Conservation (phyloP, 148 eudicot species). For the Camellia lanceoleosa region DNA sequence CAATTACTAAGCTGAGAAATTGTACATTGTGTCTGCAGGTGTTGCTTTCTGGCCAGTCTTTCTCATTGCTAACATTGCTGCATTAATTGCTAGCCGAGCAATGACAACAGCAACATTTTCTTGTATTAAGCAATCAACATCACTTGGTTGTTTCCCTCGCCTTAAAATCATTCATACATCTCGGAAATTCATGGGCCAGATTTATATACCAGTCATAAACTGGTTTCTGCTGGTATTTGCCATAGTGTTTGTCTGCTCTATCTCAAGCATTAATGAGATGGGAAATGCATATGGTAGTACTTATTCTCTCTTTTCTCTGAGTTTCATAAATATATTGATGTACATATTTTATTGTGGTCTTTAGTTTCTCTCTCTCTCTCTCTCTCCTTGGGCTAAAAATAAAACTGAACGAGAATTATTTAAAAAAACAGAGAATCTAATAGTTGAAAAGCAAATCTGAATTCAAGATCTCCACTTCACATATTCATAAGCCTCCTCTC, state of each 20-base stretch:
- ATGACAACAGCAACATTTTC: slow-evolving; percentile 99
- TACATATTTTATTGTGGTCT: not conserved
- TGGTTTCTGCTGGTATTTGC: slow-evolving; percentile 88
- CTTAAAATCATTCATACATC: slow-evolving; percentile 96
- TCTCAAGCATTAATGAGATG: slow-evolving; percentile 76
- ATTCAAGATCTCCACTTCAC: not conserved
- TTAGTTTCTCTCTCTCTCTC: not conserved
- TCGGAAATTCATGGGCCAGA: slow-evolving; percentile 96
- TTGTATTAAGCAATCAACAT: slow-evolving; percentile 90
- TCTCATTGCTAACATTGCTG: slow-evolving; percentile 86
- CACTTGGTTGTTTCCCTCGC: slow-evolving; percentile 97
- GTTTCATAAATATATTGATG: not conserved
- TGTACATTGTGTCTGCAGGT: slow-evolving; percentile 46
- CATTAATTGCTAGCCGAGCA: slow-evolving; percentile 91
- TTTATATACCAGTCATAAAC: slow-evolving; percentile 93
- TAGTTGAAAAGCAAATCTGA: not conserved
- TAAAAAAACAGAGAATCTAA: not conserved
- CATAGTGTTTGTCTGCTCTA: slow-evolving; percentile 69
- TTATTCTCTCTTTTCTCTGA: slow-evolving; percentile 5
- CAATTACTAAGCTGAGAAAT: not conserved
- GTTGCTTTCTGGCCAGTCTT: slow-evolving; percentile 89
- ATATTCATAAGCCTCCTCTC: not conserved
- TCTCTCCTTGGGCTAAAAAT: not conserved
- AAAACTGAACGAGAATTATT: not conserved
- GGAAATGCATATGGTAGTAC: slow-evolving; percentile 95